phyloP scores from a whole-genome alignment of 2,329 filamentous ascomycete species.

The Alternaria rosae region DNA sequence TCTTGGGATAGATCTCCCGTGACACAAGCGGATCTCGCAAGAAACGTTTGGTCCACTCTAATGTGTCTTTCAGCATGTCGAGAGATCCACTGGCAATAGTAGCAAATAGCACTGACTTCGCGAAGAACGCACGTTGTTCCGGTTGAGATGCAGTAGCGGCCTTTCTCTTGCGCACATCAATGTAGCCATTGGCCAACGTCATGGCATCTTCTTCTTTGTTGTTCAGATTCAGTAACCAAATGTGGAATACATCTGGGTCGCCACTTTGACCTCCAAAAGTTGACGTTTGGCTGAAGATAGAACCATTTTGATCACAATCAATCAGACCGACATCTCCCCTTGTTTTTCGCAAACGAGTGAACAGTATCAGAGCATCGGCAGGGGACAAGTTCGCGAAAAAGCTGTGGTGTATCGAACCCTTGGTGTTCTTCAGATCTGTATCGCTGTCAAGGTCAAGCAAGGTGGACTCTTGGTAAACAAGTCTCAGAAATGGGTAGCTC shows the following conservation, averaged over 20 bases:
- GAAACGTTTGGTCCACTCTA: constrained; percentile 49
- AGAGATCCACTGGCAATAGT: constrained; percentile 46
- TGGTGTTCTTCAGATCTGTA: constrained; percentile 18
- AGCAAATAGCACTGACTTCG: constrained; percentile 35
- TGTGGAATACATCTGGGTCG: constrained; percentile 27
- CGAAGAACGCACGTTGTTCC: constrained; percentile 38
- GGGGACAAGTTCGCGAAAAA: constrained; percentile 20
- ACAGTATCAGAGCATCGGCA: constrained; percentile 26
- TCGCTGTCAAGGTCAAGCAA: constrained; percentile 27
- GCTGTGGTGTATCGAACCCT: constrained; percentile 2
- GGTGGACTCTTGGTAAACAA: constrained; percentile 22
- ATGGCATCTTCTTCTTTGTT: constrained; percentile 18
- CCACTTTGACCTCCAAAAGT: constrained; percentile 1
- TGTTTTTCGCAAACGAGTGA: constrained; percentile 27
- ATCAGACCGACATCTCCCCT: constrained; percentile 28
- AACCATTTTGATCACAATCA: background rate
- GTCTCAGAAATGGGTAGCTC: constrained; percentile 28
- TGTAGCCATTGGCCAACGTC: constrained; percentile 8
- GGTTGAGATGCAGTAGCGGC: constrained; percentile 34
- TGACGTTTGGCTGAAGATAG: constrained; percentile 8
- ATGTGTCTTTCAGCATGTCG: constrained; percentile 35
- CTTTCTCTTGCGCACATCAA: constrained; percentile 32
- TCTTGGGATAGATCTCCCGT: background rate
- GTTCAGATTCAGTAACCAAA: constrained; percentile 18
- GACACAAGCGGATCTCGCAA: constrained; percentile 42